Conservation (phyloP, 2,329 filamentous ascomycete species). For the Zasmidium cellare region DNA sequence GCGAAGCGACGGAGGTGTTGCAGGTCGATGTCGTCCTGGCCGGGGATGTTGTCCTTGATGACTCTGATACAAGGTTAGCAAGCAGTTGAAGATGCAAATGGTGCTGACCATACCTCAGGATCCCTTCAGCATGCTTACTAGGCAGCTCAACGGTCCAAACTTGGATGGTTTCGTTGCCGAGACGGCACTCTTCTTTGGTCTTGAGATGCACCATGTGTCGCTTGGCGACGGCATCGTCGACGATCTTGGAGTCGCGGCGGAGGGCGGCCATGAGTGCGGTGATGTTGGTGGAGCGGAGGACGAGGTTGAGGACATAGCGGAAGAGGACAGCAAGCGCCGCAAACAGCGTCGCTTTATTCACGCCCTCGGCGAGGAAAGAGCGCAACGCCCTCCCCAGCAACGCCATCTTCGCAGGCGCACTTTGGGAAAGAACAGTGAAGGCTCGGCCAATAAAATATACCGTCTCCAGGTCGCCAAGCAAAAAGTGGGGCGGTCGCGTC, state of each 20-base stretch:
- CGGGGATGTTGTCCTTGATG: constrained; percentile 46
- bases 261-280: constrained; percentile 15
- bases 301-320: constrained; percentile 7
- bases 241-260: constrained; percentile 21
- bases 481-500: background rate
- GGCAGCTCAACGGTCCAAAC: constrained; percentile 73
- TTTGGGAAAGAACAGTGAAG: constrained; percentile 1
- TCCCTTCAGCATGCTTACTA: constrained; percentile 68
- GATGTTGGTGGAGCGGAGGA: constrained; percentile 9
- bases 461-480: background rate
- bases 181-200: constrained; percentile 53
- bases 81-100: background rate
- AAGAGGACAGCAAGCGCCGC: constrained; percentile 12
- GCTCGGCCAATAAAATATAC: background rate
- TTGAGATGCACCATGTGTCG: constrained; percentile 43
- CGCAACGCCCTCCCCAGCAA: constrained; percentile 13
- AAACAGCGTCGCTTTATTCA: constrained; percentile 1
- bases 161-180: constrained; percentile 52
- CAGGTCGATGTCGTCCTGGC: constrained; percentile 45
- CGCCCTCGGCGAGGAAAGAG: constrained; percentile 14
- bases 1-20: constrained; percentile 72
- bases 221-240: constrained; percentile 19
- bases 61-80: constrained; percentile 40
- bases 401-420: constrained; percentile 11
- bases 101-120: constrained; percentile 61